phyloP scores from a whole-genome alignment of 164 flowering plant species.

The Vitis riparia region DNA sequence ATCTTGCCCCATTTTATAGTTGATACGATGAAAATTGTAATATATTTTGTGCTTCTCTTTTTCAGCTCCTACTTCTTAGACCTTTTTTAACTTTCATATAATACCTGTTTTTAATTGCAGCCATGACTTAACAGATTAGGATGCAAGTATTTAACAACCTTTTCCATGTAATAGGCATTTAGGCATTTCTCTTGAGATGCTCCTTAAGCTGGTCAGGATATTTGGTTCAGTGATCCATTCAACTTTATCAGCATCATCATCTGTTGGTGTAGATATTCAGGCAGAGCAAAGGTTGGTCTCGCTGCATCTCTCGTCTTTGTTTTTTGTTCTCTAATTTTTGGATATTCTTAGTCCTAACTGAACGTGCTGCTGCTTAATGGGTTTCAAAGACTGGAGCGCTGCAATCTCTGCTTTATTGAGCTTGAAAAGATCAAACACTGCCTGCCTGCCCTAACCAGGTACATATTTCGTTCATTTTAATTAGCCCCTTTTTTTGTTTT shows the following conservation, averaged over 20 bases:
- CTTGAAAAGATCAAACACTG: conserved; percentile 75
- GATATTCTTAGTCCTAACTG: background rate
- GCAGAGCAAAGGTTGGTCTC: conserved; percentile 83
- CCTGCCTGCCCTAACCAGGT: conserved; percentile 76
- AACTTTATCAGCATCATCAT: conserved; percentile 68
- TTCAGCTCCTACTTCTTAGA: no score
- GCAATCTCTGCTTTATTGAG: conserved; percentile 77
- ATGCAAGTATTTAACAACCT: no score
- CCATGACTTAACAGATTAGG: no score
- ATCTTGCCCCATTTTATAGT: no score
- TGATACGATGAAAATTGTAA: no score
- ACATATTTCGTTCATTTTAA: background rate
- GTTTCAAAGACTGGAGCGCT: conserved; percentile 74
- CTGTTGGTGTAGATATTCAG: conserved; percentile 95
- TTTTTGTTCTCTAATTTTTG: background rate
- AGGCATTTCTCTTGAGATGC: conserved; percentile 68
- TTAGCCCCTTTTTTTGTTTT: no score
- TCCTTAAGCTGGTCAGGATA: conserved; percentile 77
- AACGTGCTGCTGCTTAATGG: conserved; percentile 7
- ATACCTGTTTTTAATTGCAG: no score
- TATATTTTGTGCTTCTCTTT: no score
- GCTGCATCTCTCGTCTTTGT: background rate
- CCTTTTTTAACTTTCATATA: no score
- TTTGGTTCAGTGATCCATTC: conserved; percentile 88
- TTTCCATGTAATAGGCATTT: conserved; percentile 54